A percentile compares a stretch with the other conserved stretches of the same genome.
These are phyloP conservation scores for Linderniella brevidens DNA, from an alignment of 257 asterid genomes.

Conservation along the genomic window DNA sequence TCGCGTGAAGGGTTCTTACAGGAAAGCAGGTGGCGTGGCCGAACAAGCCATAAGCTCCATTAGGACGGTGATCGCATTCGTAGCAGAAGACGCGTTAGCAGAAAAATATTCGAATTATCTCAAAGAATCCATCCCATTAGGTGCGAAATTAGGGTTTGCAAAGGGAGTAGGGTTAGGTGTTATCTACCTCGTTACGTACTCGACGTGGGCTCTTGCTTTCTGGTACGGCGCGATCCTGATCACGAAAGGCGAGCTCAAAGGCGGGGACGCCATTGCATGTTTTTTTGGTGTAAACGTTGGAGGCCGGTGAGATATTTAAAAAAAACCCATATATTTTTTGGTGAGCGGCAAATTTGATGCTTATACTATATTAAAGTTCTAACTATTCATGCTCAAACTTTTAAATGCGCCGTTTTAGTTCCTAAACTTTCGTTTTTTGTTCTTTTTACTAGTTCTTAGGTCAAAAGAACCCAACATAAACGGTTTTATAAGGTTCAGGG, in stretches of 20 bases:
- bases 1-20: conserved; percentile 42
- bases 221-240: conserved; percentile 75
- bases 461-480: no score
- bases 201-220: conserved; percentile 91
- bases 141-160: conserved; percentile 64
- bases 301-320: conserved; percentile 34
- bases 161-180: conserved; percentile 77
- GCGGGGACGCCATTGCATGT: conserved; percentile 79
- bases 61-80: conserved; percentile 67
- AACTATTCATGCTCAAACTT: no score
- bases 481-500: no score
- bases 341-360: no score
- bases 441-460: no score
- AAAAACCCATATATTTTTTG: neutral
- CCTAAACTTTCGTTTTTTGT: neutral
- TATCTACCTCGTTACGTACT: conserved; percentile 59
- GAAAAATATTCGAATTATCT: conserved; percentile 37
- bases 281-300: conserved; percentile 80
- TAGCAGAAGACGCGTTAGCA: conserved; percentile 59
- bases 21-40: conserved; percentile 66
- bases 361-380: no score
- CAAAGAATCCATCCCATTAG: conserved; percentile 35
- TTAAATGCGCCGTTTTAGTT: no score
- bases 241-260: conserved; percentile 24
- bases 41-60: conserved; percentile 68